Evolutionary conservation across 2,329 filamentous ascomycete genomes (phyloP), one percentile per base, ranked within the genome.

Genomic region (Penicillium sumatraense): DNA sequence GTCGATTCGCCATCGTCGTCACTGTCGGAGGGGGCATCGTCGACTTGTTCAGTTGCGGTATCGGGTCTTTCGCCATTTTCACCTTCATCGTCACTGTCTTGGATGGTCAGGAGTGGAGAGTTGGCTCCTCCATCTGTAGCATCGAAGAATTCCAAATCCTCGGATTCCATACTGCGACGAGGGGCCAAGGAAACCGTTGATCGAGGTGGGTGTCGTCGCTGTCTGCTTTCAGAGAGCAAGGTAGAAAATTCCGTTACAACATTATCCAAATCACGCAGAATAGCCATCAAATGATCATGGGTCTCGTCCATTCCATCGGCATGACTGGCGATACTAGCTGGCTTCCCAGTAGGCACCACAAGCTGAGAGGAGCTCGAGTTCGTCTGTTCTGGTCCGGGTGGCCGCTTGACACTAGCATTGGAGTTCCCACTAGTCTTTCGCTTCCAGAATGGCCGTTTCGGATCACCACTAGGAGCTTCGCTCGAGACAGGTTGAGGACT

Each of bases 121-220:
- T 70, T 73, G 14, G 78, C 66, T 63, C 84, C 83, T 14, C 84
- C 87, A 49, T 86, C 88, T 67, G 89, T 87, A 1, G 95, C 95
- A 71, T 99, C 95, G 66, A 97, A 99, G 75, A 98, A 99, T 70
- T 98, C 93, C 53, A 84, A 84, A 1, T 90, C 89, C 26, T 87
- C 82, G 0, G 92, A 96, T 59, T 96, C 93, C 51, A 96, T 85
- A 68, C 92, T 96, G 67, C 83, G 80, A 33, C 86, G 79, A 10
- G 84, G 82, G 27, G 72, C 78, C 3, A 82, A 73, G 7, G 86
- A 81, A 5, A 21, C 42, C 9, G 42, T 14, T 11, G 87, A 80
- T 11, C 77, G 72, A 5, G 82, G 66, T 6, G 78, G 82, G 51
- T 84, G 76, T 40, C 93, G 86, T 47, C 93, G 84, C 35, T 89